Percentiles rank a stretch among this genome's conserved stretches.
These are phyloP conservation scores for Eimeria brunetti DNA, from an alignment of 169 alveolate species.

Conservation along the genomic window DNA sequence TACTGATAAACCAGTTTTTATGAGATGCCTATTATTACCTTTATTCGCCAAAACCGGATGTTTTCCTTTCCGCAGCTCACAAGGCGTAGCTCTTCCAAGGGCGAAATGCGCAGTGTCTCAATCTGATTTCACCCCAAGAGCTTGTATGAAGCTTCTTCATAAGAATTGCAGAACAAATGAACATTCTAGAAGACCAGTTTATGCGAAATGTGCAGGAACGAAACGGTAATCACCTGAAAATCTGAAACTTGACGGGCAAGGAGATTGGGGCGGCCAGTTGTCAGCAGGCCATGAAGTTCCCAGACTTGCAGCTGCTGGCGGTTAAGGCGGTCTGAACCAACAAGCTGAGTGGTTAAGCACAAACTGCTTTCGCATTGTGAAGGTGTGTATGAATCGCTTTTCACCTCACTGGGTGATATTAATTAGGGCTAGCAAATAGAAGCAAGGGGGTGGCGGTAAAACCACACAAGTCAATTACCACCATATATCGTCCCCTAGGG, in stretches of 20 bases:
- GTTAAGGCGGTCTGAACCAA: conserved; percentile 90
- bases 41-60: conserved; percentile 95
- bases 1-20: background rate
- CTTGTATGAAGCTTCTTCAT: background rate
- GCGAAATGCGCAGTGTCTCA: conserved; percentile 89
- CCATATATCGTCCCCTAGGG: conserved; percentile 74
- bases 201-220: background rate
- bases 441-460: background rate
- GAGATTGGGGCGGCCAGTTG: conserved; percentile 63
- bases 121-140: conserved; percentile 72
- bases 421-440: background rate
- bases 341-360: conserved; percentile 80
- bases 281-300: conserved; percentile 85
- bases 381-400: background rate
- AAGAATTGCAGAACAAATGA: background rate
- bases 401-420: background rate
- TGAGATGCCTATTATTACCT: conserved; percentile 72
- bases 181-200: no score
- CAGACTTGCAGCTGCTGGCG: conserved; percentile 91
- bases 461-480: conserved; percentile 29
- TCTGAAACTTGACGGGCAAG: conserved; percentile 90
- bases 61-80: conserved; percentile 95
- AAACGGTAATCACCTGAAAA: conserved; percentile 74
- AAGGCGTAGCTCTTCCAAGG: conserved; percentile 90
- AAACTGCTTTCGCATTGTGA: background rate